Base-by-base conservation (phyloP, 108 stramenopile species). In the Aurantiochytrium sp. region DNA sequence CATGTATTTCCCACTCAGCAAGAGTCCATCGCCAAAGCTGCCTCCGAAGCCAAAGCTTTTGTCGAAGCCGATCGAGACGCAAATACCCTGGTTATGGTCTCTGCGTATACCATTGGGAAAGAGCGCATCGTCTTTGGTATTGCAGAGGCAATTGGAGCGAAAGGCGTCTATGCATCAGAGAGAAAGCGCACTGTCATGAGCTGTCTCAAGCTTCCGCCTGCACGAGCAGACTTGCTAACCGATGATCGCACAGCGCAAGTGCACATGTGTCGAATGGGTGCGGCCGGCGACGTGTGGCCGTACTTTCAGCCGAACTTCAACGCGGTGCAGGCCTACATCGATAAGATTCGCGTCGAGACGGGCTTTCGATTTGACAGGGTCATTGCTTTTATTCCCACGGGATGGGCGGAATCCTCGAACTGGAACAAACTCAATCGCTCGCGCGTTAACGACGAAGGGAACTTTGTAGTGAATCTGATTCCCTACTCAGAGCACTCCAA, bases 101-200 rank as follows among this genome's bases (percentile, higher is more conserved):
- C 93, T 4, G 94, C 94, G 58, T 95, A 95, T 73, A 92, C 91
- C 18, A 95, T 95, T 53, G 95, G 95, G 1, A 95, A 95, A 83
- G 95, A 95, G 90, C 94, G 94, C 58, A 91, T 94, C 4, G 72
- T 95, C 43, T 49, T 95, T 92, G 90, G 90, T 91, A 73, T 91
- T 89, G 19, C 87, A 91, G n/a, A 88, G 45, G 47, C 69, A 90
- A 71, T 87, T 87, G 58, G 87, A 57, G 88, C 91, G 25, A 92
- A 94, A 76, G 51, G 21, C 35, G 44, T 95, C 5, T 93, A 92
- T 88, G 93, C 93, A 5, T 90, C 88, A 12, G 93, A 93, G 76
- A 60, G 87, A 19, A 95, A 95, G 87, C 87, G 89, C 59, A 73
- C 72, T 12, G 92, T 95, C 93, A 60, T 95, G 6, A 0, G 89